Evolutionary conservation across 108 stramenopile species (phyloP).

Genomic region (Seminavis robusta): DNA sequence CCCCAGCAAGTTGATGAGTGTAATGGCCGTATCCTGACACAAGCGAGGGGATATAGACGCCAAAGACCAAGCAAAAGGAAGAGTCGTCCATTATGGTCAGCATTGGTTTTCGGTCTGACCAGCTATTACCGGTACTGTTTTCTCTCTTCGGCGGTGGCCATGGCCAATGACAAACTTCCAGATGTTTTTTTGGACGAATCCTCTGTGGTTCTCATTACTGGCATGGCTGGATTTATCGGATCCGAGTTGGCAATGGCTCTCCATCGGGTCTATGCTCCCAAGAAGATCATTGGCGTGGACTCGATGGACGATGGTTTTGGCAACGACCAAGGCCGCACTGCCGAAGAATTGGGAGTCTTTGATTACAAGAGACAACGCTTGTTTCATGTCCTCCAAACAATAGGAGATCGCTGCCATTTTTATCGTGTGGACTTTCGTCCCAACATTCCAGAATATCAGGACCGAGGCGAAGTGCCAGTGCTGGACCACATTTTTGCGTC

Average conservation of each 20-base stretch:
- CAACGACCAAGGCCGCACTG: conserved; percentile 16
- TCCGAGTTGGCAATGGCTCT: conserved; percentile 75
- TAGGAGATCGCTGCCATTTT: conserved; percentile 40
- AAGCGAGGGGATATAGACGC: too few species aligned
- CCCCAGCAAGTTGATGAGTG: too few species aligned
- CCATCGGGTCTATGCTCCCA: conserved; percentile 61
- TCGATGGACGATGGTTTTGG: conserved; percentile 36
- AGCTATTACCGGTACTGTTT: too few species aligned
- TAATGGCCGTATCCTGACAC: too few species aligned
- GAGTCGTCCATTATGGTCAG: too few species aligned
- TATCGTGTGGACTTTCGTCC: conserved; percentile 78
- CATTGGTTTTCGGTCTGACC: too few species aligned
- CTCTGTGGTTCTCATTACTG: conserved; percentile 78
- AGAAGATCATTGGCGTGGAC: conserved; percentile 63
- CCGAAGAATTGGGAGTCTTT: conserved; percentile 58
- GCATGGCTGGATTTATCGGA: conserved; percentile 81
- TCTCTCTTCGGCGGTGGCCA: too few species aligned
- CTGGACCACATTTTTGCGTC: conserved; percentile 68
- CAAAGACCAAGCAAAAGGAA: too few species aligned
- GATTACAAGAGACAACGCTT: conserved; percentile 72
- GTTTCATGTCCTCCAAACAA: conserved; percentile 67
- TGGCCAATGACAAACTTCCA: background rate
- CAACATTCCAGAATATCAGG: conserved; percentile 82
- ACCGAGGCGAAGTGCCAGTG: conserved; percentile 68
- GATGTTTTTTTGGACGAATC: conserved; percentile 22